phyloP scores from a whole-genome alignment of 345 rosid genomes.

The Rubroshorea leprosula region DNA sequence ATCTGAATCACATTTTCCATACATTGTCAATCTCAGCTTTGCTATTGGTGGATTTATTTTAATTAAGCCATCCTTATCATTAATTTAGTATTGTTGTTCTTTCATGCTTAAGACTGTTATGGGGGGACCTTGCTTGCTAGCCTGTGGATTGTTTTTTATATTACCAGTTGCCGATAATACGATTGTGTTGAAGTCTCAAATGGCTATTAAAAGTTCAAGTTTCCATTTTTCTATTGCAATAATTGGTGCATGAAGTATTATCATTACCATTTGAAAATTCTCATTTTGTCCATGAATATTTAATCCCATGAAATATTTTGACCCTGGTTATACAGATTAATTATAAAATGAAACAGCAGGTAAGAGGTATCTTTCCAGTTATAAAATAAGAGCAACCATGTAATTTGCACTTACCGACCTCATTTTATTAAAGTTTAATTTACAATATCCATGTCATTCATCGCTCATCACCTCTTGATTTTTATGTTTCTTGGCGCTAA shows the following conservation, averaged over 20 bases:
- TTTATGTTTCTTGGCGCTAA: background rate
- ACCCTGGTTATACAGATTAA: background rate
- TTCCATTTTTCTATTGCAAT: background rate
- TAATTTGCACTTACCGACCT: constrained; percentile 4
- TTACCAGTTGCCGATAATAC: too few species aligned
- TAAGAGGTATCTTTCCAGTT: background rate
- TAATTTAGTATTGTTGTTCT: constrained; percentile 2
- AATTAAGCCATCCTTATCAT: background rate
- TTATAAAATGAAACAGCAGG: background rate
- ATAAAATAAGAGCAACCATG: background rate
- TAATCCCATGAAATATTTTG: background rate
- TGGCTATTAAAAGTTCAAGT: too few species aligned
- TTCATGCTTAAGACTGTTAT: background rate
- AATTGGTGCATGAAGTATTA: background rate
- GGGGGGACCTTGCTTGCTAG: too few species aligned
- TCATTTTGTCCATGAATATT: background rate
- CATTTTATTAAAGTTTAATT: background rate
- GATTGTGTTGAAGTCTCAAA: background rate
- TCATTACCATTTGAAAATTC: constrained; percentile 3
- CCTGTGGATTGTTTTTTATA: too few species aligned
- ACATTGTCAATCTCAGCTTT: background rate
- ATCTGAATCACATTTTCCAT: constrained; percentile 5
- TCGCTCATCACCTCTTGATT: background rate
- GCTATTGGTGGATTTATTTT: background rate
- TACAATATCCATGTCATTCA: background rate